phyloP scores from a whole-genome alignment of 164 flowering plant species.

The Euptelea pleiosperma region DNA sequence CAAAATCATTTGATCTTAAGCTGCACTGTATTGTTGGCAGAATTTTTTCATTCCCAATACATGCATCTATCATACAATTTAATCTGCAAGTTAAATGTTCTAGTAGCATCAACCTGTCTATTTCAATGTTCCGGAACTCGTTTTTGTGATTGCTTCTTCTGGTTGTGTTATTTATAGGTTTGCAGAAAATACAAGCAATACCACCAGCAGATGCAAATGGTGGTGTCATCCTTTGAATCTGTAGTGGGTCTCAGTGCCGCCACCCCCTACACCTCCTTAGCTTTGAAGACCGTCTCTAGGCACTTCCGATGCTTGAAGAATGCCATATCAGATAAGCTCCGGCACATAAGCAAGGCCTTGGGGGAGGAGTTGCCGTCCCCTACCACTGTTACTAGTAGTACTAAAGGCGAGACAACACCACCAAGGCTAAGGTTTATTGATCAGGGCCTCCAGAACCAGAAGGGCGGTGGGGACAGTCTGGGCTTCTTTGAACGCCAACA shows the following conservation, averaged over 20 bases:
- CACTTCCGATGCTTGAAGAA: slow-evolving; percentile 57
- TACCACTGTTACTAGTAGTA: slow-evolving; percentile 23
- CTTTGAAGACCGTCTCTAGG: slow-evolving; percentile 56
- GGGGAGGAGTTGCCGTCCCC: slow-evolving; percentile 61
- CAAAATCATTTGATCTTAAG: too few species aligned
- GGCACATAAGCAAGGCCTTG: slow-evolving; percentile 31
- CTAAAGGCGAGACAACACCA: slow-evolving; percentile 26
- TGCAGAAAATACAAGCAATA: slow-evolving; percentile 72
- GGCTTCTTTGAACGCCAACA: slow-evolving; percentile 52
- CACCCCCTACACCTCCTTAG: slow-evolving; percentile 62
- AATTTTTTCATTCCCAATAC: too few species aligned
- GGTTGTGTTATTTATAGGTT: slow-evolving; percentile 38
- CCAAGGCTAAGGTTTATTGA: slow-evolving; percentile 40
- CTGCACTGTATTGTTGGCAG: too few species aligned
- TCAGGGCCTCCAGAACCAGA: slow-evolving; percentile 36
- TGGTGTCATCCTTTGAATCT: slow-evolving; percentile 74
- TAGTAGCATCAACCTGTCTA: background rate
- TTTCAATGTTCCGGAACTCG: background rate
- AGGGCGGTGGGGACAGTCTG: slow-evolving; percentile 26
- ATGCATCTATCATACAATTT: too few species aligned
- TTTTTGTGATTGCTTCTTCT: background rate
- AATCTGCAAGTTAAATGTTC: too few species aligned
- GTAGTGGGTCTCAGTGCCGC: slow-evolving; percentile 80
- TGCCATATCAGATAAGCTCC: slow-evolving; percentile 63
- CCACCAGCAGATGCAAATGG: slow-evolving; percentile 83